phyloP scores from a whole-genome alignment of 78 protist genomes.

The Dictyostelium purpureum region DNA sequence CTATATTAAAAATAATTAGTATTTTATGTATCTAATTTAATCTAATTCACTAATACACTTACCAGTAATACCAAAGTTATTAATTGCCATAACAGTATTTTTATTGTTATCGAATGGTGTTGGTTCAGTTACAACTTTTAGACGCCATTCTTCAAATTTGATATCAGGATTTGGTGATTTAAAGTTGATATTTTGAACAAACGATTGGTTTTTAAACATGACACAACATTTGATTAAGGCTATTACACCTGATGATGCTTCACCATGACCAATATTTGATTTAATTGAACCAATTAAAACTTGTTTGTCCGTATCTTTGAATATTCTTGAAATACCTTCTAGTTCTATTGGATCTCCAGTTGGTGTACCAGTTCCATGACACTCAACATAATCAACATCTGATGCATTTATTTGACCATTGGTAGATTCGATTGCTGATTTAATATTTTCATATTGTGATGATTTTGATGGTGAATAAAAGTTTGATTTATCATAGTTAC shows the following conservation, averaged over 20 bases:
- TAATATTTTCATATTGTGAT: constrained; percentile 28
- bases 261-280: constrained; percentile 29
- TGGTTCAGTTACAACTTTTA: constrained; percentile 45
- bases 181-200: constrained; percentile 39
- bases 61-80: constrained; percentile 45
- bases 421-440: neutral
- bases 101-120: neutral
- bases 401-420: neutral
- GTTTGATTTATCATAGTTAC: constrained; percentile 30
- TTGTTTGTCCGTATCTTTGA: neutral
- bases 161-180: constrained; percentile 32
- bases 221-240: constrained; percentile 21
- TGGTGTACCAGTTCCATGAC: constrained; percentile 56
- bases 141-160: constrained; percentile 46
- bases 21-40: no score
- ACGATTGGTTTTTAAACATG: constrained; percentile 8
- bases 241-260: constrained; percentile 13
- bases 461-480: constrained; percentile 15
- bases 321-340: neutral
- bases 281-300: constrained; percentile 35
- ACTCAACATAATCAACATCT: constrained; percentile 21
- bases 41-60: no score
- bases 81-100: no score
- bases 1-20: no score
- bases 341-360: constrained; percentile 40